phyloP scores from a whole-genome alignment of 192 early-diverging fungal species.

The Coemansia umbellata region DNA sequence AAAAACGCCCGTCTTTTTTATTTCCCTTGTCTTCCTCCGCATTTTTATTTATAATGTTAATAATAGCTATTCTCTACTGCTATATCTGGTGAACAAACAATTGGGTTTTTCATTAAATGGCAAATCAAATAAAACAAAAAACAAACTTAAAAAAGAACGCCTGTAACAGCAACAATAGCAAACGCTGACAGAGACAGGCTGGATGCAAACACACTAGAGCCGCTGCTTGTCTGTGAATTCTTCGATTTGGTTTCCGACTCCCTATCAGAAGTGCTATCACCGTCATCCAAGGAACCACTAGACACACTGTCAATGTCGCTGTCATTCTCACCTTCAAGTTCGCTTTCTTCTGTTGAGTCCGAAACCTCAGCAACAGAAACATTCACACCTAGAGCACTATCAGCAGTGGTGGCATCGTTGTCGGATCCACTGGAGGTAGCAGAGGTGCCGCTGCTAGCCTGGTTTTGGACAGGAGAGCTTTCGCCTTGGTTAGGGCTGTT shows the following conservation, averaged over 20 bases:
- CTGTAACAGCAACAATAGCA: constrained; percentile 9
- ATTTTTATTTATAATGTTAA: no score
- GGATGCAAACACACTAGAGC: neutral
- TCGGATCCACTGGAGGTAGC: neutral
- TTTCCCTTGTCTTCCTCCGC: no score
- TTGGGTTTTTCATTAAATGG: no score
- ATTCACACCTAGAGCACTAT: neutral
- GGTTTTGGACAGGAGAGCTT: neutral
- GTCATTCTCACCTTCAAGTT: neutral
- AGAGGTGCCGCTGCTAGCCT: neutral
- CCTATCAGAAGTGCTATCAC: neutral
- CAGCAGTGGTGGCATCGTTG: neutral
- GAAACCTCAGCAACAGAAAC: neutral
- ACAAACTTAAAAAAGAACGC: constrained; percentile 6
- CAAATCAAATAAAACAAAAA: neutral
- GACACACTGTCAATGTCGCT: neutral
- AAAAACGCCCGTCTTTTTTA: no score
- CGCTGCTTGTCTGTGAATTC: constrained; percentile 5
- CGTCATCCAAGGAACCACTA: constrained; percentile 1
- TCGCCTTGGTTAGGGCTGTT: no score
- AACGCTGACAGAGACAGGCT: constrained; percentile 7
- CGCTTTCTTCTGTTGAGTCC: neutral
- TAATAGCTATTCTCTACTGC: no score
- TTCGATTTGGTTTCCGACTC: neutral
- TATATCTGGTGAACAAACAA: no score